Evolutionary conservation across 2,329 filamentous ascomycete genomes (phyloP).

Genomic region (Fusarium scirpi): DNA sequence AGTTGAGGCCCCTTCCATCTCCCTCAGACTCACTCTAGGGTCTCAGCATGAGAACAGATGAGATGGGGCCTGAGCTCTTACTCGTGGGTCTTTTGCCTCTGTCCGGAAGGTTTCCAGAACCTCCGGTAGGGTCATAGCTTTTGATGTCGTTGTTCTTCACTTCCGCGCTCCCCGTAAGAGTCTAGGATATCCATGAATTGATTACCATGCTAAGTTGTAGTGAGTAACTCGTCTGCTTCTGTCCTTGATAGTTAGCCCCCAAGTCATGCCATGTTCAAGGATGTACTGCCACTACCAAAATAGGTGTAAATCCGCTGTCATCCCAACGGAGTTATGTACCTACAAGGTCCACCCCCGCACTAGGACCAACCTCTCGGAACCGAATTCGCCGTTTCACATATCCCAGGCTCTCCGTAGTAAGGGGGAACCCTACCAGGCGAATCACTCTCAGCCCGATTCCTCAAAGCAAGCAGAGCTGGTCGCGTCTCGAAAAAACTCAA

Average conservation of each 20-base stretch:
- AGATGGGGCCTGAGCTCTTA: slow-evolving; percentile 7
- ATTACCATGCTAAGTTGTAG: background rate
- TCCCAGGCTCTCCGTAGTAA: slow-evolving; percentile 15
- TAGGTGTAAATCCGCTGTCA: slow-evolving; percentile 40
- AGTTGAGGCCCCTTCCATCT: slow-evolving; percentile 44
- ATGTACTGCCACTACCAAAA: slow-evolving; percentile 35
- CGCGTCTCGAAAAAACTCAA: slow-evolving; percentile 15
- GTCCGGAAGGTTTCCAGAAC: slow-evolving; percentile 24
- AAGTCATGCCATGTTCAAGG: slow-evolving; percentile 2
- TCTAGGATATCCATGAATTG: slow-evolving; percentile 40
- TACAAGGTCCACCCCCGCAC: slow-evolving; percentile 47
- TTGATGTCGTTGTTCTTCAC: slow-evolving; percentile 25
- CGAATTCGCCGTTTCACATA: slow-evolving; percentile 35
- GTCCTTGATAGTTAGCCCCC: background rate
- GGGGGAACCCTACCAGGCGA: slow-evolving; percentile 6
- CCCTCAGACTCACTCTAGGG: slow-evolving; percentile 32
- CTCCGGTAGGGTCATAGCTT: slow-evolving; percentile 35
- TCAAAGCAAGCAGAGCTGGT: slow-evolving; percentile 11
- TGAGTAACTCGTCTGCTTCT: slow-evolving; percentile 17
- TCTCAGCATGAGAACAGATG: slow-evolving; percentile 37
- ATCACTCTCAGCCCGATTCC: too few relatives aligned
- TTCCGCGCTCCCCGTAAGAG: slow-evolving; percentile 33
- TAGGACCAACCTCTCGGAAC: slow-evolving; percentile 45
- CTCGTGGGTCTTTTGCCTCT: slow-evolving; percentile 22
- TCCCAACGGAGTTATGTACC: slow-evolving; percentile 17